phyloP scores from a whole-genome alignment of 441 rosid species.

The Mallotus repandus region DNA sequence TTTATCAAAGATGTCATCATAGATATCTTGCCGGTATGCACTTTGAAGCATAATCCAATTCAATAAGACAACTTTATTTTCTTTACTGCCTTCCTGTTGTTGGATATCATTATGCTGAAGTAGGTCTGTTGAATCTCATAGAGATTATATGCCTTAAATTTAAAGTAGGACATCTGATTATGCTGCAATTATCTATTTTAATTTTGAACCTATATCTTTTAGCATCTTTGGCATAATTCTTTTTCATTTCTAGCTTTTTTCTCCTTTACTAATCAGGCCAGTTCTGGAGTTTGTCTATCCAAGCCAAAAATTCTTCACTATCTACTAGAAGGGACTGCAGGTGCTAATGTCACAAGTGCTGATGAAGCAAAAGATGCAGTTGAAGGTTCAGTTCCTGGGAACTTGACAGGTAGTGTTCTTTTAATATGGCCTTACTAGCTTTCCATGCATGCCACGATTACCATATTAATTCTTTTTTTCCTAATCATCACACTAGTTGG shows the following conservation, averaged over 20 bases:
- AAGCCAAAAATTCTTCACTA: slow-evolving; percentile 48
- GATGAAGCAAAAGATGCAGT: slow-evolving; percentile 42
- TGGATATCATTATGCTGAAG: background rate
- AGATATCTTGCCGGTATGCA: background rate
- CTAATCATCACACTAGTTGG: background rate
- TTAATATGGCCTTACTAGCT: background rate
- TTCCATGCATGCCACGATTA: slow-evolving; percentile 1
- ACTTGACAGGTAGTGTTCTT: slow-evolving; percentile 27
- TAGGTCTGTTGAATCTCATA: background rate
- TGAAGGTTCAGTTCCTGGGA: slow-evolving; percentile 25
- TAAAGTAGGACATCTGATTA: background rate
- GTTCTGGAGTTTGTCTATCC: slow-evolving; percentile 50
- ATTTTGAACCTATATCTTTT: background rate
- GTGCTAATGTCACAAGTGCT: slow-evolving; percentile 52
- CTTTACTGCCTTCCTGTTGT: too few species aligned
- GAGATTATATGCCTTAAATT: background rate
- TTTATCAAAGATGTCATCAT: background rate
- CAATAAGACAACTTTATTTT: background rate
- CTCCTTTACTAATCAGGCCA: slow-evolving; percentile 43
- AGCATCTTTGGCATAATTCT: background rate
- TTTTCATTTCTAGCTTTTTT: slow-evolving; percentile 2
- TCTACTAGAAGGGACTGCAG: slow-evolving; percentile 83
- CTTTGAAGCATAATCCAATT: background rate
- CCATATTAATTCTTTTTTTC: background rate
- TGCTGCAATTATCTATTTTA: background rate